phyloP scores from a whole-genome alignment of 2,329 filamentous ascomycete genomes.

The Ascochyta koolunga region DNA sequence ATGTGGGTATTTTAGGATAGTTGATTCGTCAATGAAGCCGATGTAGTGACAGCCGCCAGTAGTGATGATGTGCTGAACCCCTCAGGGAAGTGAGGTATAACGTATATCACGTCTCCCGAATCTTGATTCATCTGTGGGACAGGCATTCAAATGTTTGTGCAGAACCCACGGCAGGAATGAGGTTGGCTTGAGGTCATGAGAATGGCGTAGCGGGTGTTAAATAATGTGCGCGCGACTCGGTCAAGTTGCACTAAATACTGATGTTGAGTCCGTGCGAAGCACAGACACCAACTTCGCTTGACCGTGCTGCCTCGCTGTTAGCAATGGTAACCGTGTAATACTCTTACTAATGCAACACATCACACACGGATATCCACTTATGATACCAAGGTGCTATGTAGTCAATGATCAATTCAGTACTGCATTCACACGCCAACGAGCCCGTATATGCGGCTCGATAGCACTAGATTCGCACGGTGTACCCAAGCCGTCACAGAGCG shows the following conservation, averaged over 20 bases:
- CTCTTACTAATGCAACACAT: background rate
- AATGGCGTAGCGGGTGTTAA: too few relatives aligned
- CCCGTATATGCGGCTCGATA: too few relatives aligned
- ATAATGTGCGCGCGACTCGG: too few relatives aligned
- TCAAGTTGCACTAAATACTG: background rate
- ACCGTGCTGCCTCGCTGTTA: too few relatives aligned
- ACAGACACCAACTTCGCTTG: background rate
- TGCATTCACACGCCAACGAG: too few relatives aligned
- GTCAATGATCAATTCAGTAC: too few relatives aligned
- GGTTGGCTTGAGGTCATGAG: background rate
- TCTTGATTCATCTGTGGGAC: background rate
- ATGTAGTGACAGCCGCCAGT: constrained; percentile 12
- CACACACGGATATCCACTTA: too few relatives aligned
- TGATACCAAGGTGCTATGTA: too few relatives aligned
- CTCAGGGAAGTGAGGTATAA: constrained; percentile 2
- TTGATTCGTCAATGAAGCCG: constrained; percentile 10
- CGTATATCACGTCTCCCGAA: background rate
- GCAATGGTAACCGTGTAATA: too few relatives aligned
- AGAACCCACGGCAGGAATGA: background rate
- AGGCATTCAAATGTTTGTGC: background rate
- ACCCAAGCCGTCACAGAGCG: too few relatives aligned
- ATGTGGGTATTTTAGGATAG: constrained; percentile 16
- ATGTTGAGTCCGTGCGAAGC: background rate
- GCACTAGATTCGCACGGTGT: too few relatives aligned
- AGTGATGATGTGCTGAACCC: constrained; percentile 12